Evolutionary conservation across 2,329 filamentous ascomycete genomes (phyloP).

Genomic region (Paracoccidioides brasiliensis): DNA sequence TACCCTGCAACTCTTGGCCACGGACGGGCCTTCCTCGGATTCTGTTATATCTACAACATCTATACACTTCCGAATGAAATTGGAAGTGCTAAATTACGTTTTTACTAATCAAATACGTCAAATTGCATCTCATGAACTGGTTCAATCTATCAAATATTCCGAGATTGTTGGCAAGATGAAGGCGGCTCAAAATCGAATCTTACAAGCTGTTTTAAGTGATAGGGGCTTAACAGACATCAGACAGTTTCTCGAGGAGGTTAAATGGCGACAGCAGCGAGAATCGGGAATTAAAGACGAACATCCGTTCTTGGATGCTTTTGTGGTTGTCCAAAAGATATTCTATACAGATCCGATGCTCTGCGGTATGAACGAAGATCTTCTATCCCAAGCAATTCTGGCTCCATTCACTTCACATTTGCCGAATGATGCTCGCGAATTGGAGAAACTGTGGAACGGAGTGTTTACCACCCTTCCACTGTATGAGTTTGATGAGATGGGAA

Average conservation of each 20-base stretch:
- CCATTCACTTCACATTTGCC: conserved; percentile 21
- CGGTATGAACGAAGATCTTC: conserved; percentile 29
- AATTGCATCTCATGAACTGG: conserved; percentile 23
- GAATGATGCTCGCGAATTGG: conserved; percentile 20
- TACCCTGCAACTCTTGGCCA: conserved; percentile 7
- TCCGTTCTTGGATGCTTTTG: conserved; percentile 33
- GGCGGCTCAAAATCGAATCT: conserved; percentile 23
- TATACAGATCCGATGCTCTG: conserved; percentile 11
- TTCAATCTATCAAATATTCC: conserved; percentile 13
- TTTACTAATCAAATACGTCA: conserved; percentile 29
- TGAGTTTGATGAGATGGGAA: conserved; percentile 40
- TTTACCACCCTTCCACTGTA: conserved; percentile 42
- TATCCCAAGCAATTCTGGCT: conserved; percentile 23
- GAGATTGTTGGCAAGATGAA: conserved; percentile 22
- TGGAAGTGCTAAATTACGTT: conserved; percentile 18
- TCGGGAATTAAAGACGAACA: conserved; percentile 36
- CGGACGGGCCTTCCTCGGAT: background rate
- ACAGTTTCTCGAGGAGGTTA: conserved; percentile 35
- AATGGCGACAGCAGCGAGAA: conserved; percentile 30
- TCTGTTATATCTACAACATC: conserved; percentile 11
- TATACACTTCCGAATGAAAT: conserved; percentile 15
- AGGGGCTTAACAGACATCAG: conserved; percentile 26
- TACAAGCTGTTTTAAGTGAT: conserved; percentile 21
- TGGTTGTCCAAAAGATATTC: conserved; percentile 36
- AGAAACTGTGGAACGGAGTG: conserved; percentile 30